These are phyloP conservation scores for Colletotrichum sp. DNA, from an alignment of 2,329 filamentous ascomycete species.

Conservation along the genomic window DNA sequence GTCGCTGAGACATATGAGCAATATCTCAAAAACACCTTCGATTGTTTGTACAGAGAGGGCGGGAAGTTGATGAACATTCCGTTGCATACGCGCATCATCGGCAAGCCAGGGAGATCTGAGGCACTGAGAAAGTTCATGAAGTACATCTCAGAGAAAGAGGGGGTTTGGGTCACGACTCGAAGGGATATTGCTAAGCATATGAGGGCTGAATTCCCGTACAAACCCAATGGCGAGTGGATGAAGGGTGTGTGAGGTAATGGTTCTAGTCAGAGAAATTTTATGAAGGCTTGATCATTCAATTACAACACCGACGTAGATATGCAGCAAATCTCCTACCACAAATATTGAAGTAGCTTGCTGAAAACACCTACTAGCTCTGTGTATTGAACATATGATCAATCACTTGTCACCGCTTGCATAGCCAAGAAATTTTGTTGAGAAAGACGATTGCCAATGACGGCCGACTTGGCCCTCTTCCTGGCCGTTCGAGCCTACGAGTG, in stretches of 20 bases:
- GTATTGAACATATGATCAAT: background rate
- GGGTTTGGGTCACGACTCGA: conserved; percentile 48
- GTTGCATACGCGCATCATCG: conserved; percentile 42
- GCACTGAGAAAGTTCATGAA: conserved; percentile 42
- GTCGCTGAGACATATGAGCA: conserved; percentile 41
- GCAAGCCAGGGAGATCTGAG: conserved; percentile 42
- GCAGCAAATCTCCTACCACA: background rate
- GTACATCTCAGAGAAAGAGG: conserved; percentile 40
- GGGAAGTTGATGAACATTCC: conserved; percentile 48
- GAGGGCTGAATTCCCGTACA: conserved; percentile 21
- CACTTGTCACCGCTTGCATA: background rate
- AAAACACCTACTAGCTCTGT: background rate
- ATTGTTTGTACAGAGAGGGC: conserved; percentile 43
- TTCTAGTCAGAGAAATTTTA: background rate
- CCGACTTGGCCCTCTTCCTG: background rate
- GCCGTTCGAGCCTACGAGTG: background rate
- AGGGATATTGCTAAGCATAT: conserved; percentile 47
- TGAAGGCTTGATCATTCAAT: background rate
- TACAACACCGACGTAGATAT: background rate
- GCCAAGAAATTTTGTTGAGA: background rate
- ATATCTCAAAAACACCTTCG: conserved; percentile 45
- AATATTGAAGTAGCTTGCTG: background rate
- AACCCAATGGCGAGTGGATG: conserved; percentile 24
- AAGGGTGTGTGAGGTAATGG: background rate
- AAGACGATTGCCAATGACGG: background rate